A percentile compares a stretch with the other conserved stretches of the same genome.
phyloP scores from a whole-genome alignment of 192 early-diverging fungal species.

The Jimgerdemannia flammicorona region DNA sequence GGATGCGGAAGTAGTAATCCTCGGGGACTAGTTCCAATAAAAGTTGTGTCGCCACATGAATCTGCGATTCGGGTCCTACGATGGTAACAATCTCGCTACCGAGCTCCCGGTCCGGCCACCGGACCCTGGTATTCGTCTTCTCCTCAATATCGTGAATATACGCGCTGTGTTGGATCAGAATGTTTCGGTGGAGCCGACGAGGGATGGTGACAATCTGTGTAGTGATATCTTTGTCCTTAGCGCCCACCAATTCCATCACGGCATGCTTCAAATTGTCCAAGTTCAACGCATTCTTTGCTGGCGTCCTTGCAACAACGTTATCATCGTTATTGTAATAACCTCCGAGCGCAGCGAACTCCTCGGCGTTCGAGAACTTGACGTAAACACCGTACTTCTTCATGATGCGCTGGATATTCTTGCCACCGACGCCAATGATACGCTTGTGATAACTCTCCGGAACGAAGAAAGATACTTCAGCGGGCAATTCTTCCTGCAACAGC shows the following conservation, averaged over 20 bases:
- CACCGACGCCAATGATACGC: constrained; percentile 84
- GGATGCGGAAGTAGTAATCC: constrained; percentile 46
- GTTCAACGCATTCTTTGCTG: constrained; percentile 73
- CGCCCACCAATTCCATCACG: constrained; percentile 52
- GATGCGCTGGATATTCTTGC: constrained; percentile 86
- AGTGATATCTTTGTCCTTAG: constrained; percentile 50
- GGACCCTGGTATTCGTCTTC: constrained; percentile 49
- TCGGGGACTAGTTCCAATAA: constrained; percentile 56
- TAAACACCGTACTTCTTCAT: constrained; percentile 89
- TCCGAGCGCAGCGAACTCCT: constrained; percentile 72
- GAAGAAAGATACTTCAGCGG: constrained; percentile 81
- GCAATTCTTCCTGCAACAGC: constrained; percentile 76
- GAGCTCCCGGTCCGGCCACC: constrained; percentile 63
- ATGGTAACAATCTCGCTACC: constrained; percentile 55
- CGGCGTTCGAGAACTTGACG: constrained; percentile 82
- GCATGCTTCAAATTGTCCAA: constrained; percentile 60
- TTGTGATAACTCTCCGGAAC: constrained; percentile 83
- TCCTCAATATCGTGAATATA: constrained; percentile 55
- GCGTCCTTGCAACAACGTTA: constrained; percentile 82
- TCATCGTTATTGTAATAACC: constrained; percentile 81
- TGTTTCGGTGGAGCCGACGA: constrained; percentile 49
- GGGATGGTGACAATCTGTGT: constrained; percentile 49
- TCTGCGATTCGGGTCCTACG: constrained; percentile 53
- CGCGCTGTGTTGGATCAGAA: constrained; percentile 43
- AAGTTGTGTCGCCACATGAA: constrained; percentile 50